Conservation (phyloP, 2,329 filamentous ascomycete species). For the Sclerotinia sclerotiorum region DNA sequence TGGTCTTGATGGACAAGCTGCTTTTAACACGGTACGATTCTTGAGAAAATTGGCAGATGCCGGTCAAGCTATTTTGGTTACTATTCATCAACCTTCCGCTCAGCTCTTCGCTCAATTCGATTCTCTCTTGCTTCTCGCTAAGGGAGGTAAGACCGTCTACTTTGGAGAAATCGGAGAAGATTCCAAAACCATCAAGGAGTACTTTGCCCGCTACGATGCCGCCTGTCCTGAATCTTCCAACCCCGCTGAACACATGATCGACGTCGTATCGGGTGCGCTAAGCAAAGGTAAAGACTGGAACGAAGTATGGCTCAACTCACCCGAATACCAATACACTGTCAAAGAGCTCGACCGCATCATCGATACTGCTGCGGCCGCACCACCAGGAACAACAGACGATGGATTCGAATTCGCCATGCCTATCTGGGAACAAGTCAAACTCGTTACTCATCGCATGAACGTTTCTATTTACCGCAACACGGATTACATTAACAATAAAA, state of each 20-base stretch:
- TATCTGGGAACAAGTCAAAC: slow-evolving; percentile 45
- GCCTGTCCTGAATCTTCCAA: slow-evolving; percentile 45
- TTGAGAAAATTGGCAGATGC: slow-evolving; percentile 59
- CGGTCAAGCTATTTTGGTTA: slow-evolving; percentile 55
- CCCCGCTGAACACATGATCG: slow-evolving; percentile 49
- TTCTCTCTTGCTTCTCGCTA: slow-evolving; percentile 61
- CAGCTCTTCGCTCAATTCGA: slow-evolving; percentile 58
- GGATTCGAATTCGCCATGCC: slow-evolving; percentile 54
- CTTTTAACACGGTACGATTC: slow-evolving; percentile 63
- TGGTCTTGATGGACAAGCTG: slow-evolving; percentile 62
- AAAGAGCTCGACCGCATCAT: slow-evolving; percentile 60
- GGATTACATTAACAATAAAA: slow-evolving; percentile 53
- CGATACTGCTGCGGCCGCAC: slow-evolving; percentile 45
- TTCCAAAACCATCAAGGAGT: slow-evolving; percentile 56
- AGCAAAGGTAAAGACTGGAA: slow-evolving; percentile 63
- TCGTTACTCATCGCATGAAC: slow-evolving; percentile 36
- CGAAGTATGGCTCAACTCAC: slow-evolving; percentile 63
- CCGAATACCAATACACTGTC: slow-evolving; percentile 53
- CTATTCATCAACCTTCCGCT: slow-evolving; percentile 56
- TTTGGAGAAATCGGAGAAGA: slow-evolving; percentile 66
- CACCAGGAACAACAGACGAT: slow-evolving; percentile 43
- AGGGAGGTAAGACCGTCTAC: slow-evolving; percentile 66
- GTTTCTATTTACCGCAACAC: slow-evolving; percentile 64
- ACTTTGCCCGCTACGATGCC: slow-evolving; percentile 57
- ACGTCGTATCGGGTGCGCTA: slow-evolving; percentile 49